Base-by-base conservation (phyloP, 148 eudicot species). In the Bassia scoparia region DNA sequence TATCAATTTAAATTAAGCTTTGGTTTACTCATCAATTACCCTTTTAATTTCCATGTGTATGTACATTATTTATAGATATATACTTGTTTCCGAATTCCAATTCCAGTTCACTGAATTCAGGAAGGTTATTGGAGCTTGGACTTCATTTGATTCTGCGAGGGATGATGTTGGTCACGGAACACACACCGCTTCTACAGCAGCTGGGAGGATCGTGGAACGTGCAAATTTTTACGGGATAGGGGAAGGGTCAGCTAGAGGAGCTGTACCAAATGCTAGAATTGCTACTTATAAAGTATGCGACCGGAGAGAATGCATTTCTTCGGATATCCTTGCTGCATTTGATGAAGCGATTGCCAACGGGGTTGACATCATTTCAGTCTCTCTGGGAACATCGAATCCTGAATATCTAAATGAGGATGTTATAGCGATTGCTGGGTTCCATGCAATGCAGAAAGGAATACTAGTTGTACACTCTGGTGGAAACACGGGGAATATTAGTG, bases 301-400 rank as follows among this genome's bases (percentile, higher is more conserved):
- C 12, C 0, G 4, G 0, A 0, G 5, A 0, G 75, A 80, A 0
- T 90, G 92, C 68, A 0, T 3, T 0, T 78, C 30, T 0, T n/a
- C 52, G 0, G 63, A 73, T 13, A 52, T 88, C 0, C 5, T 90
- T 12, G 83, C 86, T 5, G 96, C 79, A 0, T 88, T 84, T 49
- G 86, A 88, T 33, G 82, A 84, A 53, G 92, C 87, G 0, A 81
- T 90, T 24, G 86, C 83, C 12, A 90, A 90, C 70, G 93, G 92
- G 11, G 90, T 90, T 27, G 89, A 88, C 61, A 24, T 90, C 18
- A 77, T 88, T 17, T 54, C 90, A 0, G 30, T 85, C 17, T 88
- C 96, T 0, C 0, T 88, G 0, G 85, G 83, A 16, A 21, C 33
- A 20, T 35, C 48, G 11, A 3, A 0, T 64, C 48, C 49, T 37